Evolutionary conservation across 305 asterid species (phyloP).

Genomic region (Ruellia speciosa): DNA sequence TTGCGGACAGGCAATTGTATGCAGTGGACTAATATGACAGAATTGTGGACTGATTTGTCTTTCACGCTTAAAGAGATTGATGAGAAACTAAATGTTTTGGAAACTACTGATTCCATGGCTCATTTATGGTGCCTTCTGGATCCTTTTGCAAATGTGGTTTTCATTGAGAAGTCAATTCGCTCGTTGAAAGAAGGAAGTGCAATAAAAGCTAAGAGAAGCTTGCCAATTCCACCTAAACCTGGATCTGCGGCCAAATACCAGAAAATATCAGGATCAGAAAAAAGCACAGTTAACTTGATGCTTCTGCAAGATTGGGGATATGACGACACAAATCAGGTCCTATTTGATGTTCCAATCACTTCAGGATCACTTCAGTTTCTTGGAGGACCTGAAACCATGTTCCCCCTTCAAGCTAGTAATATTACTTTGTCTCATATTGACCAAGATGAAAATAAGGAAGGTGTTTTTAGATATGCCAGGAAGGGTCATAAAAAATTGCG

Average conservation of each 20-base stretch:
- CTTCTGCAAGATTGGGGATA: conserved; percentile 34
- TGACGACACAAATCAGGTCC: conserved; percentile 37
- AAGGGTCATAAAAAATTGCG: conserved; percentile 55
- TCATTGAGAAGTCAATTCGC: conserved; percentile 74
- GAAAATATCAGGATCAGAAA: conserved; percentile 40
- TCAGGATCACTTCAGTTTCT: conserved; percentile 35
- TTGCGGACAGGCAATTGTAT: conserved; percentile 37
- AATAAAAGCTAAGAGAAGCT: conserved; percentile 62
- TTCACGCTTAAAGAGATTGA: conserved; percentile 51
- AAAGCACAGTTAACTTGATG: conserved; percentile 24
- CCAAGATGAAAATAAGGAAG: conserved; percentile 31
- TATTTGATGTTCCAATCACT: conserved; percentile 60
- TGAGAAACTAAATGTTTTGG: conserved; percentile 39
- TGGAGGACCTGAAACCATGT: conserved; percentile 35
- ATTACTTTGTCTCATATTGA: conserved; percentile 36
- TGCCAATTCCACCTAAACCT: conserved; percentile 38
- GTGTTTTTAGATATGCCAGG: conserved; percentile 27
- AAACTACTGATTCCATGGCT: conserved; percentile 56
- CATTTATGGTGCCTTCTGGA: conserved; percentile 83
- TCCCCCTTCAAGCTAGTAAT: conserved; percentile 37
- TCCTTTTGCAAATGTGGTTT: conserved; percentile 83
- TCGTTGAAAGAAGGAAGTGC: conserved; percentile 67
- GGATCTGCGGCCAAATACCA: conserved; percentile 37
- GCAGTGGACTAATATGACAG: conserved; percentile 66
- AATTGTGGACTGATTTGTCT: conserved; percentile 67